Base-by-base conservation (phyloP, 2,329 filamentous ascomycete species). In the Aspergillus transmontanensis region DNA sequence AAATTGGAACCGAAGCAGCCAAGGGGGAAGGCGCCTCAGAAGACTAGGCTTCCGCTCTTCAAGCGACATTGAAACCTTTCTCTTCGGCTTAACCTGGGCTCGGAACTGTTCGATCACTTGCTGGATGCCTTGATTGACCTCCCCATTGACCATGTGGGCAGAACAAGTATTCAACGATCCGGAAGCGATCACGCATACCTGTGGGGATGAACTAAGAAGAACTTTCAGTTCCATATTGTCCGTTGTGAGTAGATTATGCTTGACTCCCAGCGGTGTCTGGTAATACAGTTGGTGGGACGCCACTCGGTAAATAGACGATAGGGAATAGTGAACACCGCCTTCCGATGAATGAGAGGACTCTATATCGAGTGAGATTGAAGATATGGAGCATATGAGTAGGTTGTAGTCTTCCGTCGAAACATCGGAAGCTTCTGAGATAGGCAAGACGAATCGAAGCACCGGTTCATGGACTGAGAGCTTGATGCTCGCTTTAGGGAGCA, bases 401-500 rank as follows among this genome's bases (percentile, higher is more conserved):
- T 99, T 95, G 69, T 95, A 98, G 68, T 98, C 94, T 64, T 93
- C 92, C 0, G 88, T 84, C 30, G 89, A 86, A 46, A 78, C 78
- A 58, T 80, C 74, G 6, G 82, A 77, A 55, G 80, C 75, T 64
- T 90, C 87, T 66, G 95, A 87, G 0, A 94, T 89, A 6, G 94
- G 94, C 5, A 99, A 82, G 9, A 94, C 89, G 67, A 99, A 94
- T 69, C 96, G 89, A 66, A 98, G 77, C 19, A 99, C 96, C 1
- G 95, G 95, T 75, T 99, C 95, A 73, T 99, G 95, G 79, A 99
- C 91, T 0, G 95, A 97, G 46, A 98, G 89, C 74, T 98, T 99
- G 77, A 98, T 90, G 72, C 87, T 96, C 0, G 94, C 91, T 80
- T 98, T 98, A 1, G 95, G 95, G 10, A 99, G 83, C 4, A 98